Conservation (phyloP, 768 basidiomycete genomes). For the Hysterangium stoloniferum region DNA sequence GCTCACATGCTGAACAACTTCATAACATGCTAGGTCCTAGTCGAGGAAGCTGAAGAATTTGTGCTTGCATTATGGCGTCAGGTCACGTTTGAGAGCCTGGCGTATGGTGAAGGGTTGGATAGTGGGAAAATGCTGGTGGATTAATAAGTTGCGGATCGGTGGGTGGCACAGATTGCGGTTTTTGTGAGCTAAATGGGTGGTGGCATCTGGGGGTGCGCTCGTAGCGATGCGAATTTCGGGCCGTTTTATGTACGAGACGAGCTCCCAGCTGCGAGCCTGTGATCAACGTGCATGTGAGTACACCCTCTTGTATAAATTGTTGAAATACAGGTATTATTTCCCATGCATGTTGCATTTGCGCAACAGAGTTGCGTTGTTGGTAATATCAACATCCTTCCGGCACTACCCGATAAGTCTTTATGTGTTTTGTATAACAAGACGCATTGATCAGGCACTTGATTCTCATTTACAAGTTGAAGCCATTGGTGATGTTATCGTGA, state of each 20-base stretch:
- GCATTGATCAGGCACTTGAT: not conserved
- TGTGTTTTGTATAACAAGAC: slow-evolving; percentile 1
- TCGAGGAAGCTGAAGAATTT: slow-evolving; percentile 83
- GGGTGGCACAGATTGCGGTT: too few species aligned
- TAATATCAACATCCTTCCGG: not conserved
- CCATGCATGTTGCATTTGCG: slow-evolving; percentile 17
- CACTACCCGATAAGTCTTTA: not conserved
- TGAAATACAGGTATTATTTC: slow-evolving; percentile 41
- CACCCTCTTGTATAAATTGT: slow-evolving; percentile 39
- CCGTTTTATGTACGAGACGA: too few species aligned
- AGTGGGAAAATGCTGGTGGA: slow-evolving; percentile 83
- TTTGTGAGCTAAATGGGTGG: too few species aligned
- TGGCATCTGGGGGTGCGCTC: slow-evolving; percentile 3
- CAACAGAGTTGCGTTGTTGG: slow-evolving; percentile 1
- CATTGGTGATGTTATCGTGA: too few species aligned
- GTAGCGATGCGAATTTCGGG: too few species aligned
- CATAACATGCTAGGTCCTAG: slow-evolving; percentile 61
- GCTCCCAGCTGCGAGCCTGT: too few species aligned
- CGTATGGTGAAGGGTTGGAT: slow-evolving; percentile 81
- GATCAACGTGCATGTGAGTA: slow-evolving; percentile 42
- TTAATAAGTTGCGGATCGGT: slow-evolving; percentile 24
- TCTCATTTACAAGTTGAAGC: too few species aligned
- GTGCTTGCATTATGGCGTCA: slow-evolving; percentile 81
- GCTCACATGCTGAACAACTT: not conserved
- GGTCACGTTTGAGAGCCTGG: slow-evolving; percentile 92